phyloP scores from a whole-genome alignment of 192 early-diverging fungal species.

The Dispira parvispora region DNA sequence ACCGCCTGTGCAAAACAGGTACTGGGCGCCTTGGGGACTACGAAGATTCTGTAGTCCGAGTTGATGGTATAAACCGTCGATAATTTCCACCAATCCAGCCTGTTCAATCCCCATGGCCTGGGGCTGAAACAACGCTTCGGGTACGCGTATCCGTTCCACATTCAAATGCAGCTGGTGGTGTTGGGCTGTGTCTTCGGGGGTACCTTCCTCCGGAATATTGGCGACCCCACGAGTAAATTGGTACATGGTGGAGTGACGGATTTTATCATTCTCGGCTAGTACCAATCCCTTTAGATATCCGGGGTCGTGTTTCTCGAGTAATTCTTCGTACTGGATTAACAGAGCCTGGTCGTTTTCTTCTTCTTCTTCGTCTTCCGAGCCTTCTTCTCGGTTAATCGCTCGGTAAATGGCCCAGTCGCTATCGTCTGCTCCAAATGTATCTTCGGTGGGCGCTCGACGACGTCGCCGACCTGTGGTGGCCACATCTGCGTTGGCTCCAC shows the following conservation, averaged over 20 bases:
- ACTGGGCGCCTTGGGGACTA: slow-evolving; percentile 14
- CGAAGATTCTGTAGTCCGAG: neutral
- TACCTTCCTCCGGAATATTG: slow-evolving; percentile 13
- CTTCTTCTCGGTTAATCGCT: slow-evolving; percentile 75
- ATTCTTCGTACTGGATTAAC: slow-evolving; percentile 51
- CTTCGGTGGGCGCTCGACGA: slow-evolving; percentile 38
- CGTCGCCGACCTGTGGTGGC: slow-evolving; percentile 18
- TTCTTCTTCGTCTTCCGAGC: slow-evolving; percentile 60
- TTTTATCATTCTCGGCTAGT: slow-evolving; percentile 41
- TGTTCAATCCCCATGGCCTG: slow-evolving; percentile 72
- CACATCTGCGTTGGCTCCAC: neutral
- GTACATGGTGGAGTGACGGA: slow-evolving; percentile 55
- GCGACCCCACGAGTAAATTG: slow-evolving; percentile 45
- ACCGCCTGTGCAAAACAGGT: slow-evolving; percentile 68
- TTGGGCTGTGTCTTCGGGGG: slow-evolving; percentile 30
- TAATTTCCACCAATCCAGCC: slow-evolving; percentile 68
- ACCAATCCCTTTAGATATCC: slow-evolving; percentile 55
- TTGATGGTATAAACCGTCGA: slow-evolving; percentile 40
- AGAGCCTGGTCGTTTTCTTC: slow-evolving; percentile 54
- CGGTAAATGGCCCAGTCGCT: slow-evolving; percentile 86
- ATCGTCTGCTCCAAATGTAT: slow-evolving; percentile 87
- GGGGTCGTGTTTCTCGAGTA: slow-evolving; percentile 55
- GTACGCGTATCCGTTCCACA: slow-evolving; percentile 77
- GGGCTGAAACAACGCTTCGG: slow-evolving; percentile 84
- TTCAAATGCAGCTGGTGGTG: slow-evolving; percentile 77